A percentile compares a stretch with the other conserved stretches of the same genome.
These are phyloP conservation scores for Ustanciosporium gigantosporum DNA, from an alignment of 1,284 basidiomycete species.

Conservation along the genomic window DNA sequence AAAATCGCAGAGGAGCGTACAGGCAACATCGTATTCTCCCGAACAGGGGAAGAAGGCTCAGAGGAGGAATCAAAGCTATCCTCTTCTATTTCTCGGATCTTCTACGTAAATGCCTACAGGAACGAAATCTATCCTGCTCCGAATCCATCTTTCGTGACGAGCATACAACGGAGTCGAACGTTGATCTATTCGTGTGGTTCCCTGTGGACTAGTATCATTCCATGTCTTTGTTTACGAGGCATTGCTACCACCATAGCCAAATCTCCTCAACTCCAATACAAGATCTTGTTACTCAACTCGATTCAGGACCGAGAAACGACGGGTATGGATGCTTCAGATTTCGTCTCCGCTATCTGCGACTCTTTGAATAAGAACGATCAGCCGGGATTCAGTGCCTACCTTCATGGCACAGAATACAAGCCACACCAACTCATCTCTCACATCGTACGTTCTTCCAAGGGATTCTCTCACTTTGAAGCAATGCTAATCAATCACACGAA, in stretches of 20 bases:
- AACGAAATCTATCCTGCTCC: constrained; percentile 83
- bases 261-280: constrained; percentile 74
- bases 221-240: constrained; percentile 82
- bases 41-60: constrained; percentile 66
- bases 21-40: constrained; percentile 73
- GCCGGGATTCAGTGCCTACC: constrained; percentile 2
- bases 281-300: constrained; percentile 83
- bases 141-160: constrained; percentile 77
- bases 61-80: constrained; percentile 61
- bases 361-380: constrained; percentile 68
- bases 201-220: constrained; percentile 85
- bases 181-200: constrained; percentile 88
- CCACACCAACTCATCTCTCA: constrained; percentile 70
- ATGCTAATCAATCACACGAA: no score
- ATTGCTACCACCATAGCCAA: constrained; percentile 78
- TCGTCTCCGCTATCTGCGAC: constrained; percentile 74
- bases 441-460: no score
- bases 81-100: constrained; percentile 66
- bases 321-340: constrained; percentile 81
- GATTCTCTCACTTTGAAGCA: no score
- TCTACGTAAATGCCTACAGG: constrained; percentile 78
- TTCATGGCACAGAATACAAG: constrained; percentile 30
- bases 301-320: constrained; percentile 88
- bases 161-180: constrained; percentile 70
- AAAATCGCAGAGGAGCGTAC: constrained; percentile 8